Percentiles rank a stretch among this genome's conserved stretches.
phyloP scores from a whole-genome alignment of 1,284 basidiomycete species.

The Cryptococcus sp. region DNA sequence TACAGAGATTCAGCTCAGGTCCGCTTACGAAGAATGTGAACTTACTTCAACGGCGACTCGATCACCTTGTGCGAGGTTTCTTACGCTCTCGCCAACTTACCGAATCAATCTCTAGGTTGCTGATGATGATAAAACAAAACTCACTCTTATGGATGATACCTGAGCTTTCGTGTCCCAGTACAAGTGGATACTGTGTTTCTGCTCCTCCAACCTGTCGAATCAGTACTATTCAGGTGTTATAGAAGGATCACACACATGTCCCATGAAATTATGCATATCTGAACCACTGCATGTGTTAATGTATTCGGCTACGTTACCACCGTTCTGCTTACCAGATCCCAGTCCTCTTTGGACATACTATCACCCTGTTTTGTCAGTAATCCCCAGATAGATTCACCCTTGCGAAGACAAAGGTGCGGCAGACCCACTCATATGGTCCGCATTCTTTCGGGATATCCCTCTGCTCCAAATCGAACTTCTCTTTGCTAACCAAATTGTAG shows the following conservation, averaged over 20 bases:
- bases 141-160: not conserved
- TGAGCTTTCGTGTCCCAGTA: not conserved
- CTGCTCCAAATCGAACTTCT: not conserved
- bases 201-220: not conserved
- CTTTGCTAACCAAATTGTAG: not conserved
- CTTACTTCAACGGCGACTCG: not conserved
- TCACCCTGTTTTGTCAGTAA: slow-evolving; percentile 1
- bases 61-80: not conserved
- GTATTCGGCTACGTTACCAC: too few species aligned
- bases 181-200: not conserved
- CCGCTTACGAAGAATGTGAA: not conserved
- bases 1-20: slow-evolving; percentile 5
- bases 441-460: not conserved
- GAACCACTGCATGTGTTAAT: not conserved
- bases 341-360: slow-evolving; percentile 10
- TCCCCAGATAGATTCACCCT: not conserved
- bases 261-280: not conserved
- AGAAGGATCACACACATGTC: not conserved
- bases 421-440: not conserved
- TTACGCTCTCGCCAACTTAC: not conserved
- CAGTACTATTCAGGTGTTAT: too few species aligned
- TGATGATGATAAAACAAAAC: not conserved
- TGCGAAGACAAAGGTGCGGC: not conserved
- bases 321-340: slow-evolving; percentile 8
- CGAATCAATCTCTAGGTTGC: not conserved